A percentile compares a stretch with the other conserved stretches of the same genome.
These are phyloP conservation scores for Diaporthe amygdali DNA, from an alignment of 2,329 filamentous ascomycete genomes.

Conservation along the genomic window DNA sequence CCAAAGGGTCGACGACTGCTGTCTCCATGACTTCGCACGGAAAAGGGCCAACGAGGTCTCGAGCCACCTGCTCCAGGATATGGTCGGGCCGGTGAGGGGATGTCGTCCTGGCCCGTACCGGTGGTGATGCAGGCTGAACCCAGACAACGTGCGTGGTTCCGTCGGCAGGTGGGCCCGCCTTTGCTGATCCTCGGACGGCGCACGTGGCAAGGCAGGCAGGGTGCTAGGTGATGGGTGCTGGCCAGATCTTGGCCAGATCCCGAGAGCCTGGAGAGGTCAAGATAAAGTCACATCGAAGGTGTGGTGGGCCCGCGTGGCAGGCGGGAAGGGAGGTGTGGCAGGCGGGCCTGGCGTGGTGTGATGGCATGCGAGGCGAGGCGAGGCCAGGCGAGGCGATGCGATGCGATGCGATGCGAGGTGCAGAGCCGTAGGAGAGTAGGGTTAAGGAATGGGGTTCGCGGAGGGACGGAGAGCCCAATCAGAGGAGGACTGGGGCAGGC, in stretches of 20 bases:
- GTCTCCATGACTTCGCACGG: slow-evolving; percentile 13
- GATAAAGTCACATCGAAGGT: neutral
- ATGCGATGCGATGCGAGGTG: neutral
- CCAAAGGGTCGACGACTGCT: slow-evolving; percentile 44
- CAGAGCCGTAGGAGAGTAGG: neutral
- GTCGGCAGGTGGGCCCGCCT: neutral
- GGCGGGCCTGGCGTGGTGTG: neutral
- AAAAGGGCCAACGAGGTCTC: neutral
- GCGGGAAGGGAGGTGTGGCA: neutral
- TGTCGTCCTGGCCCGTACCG: neutral
- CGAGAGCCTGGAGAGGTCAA: neutral
- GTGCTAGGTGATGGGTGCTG: neutral
- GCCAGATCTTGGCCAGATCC: slow-evolving; percentile 15
- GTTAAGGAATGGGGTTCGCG: neutral
- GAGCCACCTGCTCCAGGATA: neutral
- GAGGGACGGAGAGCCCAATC: slow-evolving; percentile 14
- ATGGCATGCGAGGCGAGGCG: neutral
- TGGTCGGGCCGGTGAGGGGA: neutral
- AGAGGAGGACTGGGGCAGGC: neutral
- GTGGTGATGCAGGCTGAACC: neutral
- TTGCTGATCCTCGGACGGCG: neutral
- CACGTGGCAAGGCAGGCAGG: slow-evolving; percentile 13
- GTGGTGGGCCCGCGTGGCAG: neutral
- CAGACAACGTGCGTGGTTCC: neutral
- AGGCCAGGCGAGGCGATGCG: neutral